Percentiles rank a stretch among this genome's conserved stretches.
These are phyloP conservation scores for Adansonia grandidieri DNA, from an alignment of 441 rosid species.

Conservation along the genomic window DNA sequence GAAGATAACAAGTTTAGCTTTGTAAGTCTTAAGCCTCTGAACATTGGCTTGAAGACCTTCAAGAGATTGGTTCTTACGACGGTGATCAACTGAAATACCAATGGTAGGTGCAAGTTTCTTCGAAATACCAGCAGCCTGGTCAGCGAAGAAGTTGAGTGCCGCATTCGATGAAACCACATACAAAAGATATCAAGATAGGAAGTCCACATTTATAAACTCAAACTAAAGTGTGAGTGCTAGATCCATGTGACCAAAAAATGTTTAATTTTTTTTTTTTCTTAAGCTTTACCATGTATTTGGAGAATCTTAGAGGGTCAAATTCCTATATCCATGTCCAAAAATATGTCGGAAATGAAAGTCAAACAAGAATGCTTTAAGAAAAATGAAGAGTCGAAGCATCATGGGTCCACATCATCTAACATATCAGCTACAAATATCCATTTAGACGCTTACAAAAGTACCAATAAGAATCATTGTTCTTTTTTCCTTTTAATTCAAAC, in stretches of 20 bases:
- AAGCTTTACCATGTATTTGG: too few relatives aligned
- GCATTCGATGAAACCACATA: background rate
- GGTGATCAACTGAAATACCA: conserved; percentile 71
- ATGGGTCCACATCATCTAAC: background rate
- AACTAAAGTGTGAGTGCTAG: too few relatives aligned
- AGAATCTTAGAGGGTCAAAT: too few relatives aligned
- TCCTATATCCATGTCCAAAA: too few relatives aligned
- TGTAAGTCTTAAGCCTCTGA: conserved; percentile 80
- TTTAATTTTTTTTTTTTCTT: too few relatives aligned
- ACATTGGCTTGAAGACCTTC: conserved; percentile 76
- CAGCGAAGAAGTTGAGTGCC: background rate
- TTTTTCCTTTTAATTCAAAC: background rate
- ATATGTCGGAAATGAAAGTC: too few relatives aligned
- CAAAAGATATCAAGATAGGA: background rate
- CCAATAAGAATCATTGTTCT: background rate
- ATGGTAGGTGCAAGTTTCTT: conserved; percentile 76
- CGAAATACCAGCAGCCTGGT: conserved; percentile 78
- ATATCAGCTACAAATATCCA: background rate
- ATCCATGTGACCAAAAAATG: too few relatives aligned
- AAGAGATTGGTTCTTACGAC: conserved; percentile 69
- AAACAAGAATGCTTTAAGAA: too few relatives aligned
- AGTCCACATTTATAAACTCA: too few relatives aligned
- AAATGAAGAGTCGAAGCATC: too few relatives aligned
- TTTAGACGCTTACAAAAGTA: background rate
- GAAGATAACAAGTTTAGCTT: conserved; percentile 76